Percentiles rank a stretch among this genome's conserved stretches.
phyloP scores from a whole-genome alignment of 768 basidiomycete genomes.

The Pluteus cervinus region DNA sequence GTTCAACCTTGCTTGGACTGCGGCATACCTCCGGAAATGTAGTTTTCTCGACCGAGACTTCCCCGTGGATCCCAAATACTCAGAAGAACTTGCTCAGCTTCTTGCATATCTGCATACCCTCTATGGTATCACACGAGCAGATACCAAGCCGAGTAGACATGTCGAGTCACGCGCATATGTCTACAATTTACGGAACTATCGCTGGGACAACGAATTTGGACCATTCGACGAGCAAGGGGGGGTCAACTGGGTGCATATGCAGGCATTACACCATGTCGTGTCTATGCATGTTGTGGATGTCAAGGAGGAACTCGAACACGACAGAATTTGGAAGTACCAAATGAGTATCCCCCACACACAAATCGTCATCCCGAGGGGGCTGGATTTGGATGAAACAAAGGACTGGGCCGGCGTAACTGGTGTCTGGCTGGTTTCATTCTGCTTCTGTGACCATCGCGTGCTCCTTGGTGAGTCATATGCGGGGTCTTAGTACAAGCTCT shows the following conservation, averaged over 20 bases:
- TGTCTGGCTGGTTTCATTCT: slow-evolving; percentile 57
- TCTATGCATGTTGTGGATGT: slow-evolving; percentile 45
- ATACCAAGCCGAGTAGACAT: slow-evolving; percentile 25
- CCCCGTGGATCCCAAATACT: slow-evolving; percentile 5
- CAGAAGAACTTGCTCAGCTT: slow-evolving; percentile 37
- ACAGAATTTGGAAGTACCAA: slow-evolving; percentile 12
- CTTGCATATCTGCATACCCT: slow-evolving; percentile 47
- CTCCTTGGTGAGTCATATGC: slow-evolving; percentile 45
- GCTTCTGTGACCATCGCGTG: slow-evolving; percentile 64
- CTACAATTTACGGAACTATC: slow-evolving; percentile 58
- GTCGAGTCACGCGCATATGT: slow-evolving; percentile 47
- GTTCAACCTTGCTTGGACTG: slow-evolving; percentile 47
- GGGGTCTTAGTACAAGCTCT: neutral
- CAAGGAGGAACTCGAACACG: slow-evolving; percentile 19
- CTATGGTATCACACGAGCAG: slow-evolving; percentile 47
- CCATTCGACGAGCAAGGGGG: slow-evolving; percentile 43
- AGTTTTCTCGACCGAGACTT: slow-evolving; percentile 36
- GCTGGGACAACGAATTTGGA: slow-evolving; percentile 43
- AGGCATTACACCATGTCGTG: slow-evolving; percentile 49
- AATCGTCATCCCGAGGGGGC: slow-evolving; percentile 32
- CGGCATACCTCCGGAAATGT: slow-evolving; percentile 33
- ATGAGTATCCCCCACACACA: slow-evolving; percentile 53
- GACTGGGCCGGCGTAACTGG: slow-evolving; percentile 63
- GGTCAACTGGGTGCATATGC: slow-evolving; percentile 60
- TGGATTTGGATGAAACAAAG: slow-evolving; percentile 27